Percentiles rank a stretch among this genome's conserved stretches.
Evolutionary conservation across 2,329 filamentous ascomycete species (phyloP).

Genomic region (Talaromyces sp.): DNA sequence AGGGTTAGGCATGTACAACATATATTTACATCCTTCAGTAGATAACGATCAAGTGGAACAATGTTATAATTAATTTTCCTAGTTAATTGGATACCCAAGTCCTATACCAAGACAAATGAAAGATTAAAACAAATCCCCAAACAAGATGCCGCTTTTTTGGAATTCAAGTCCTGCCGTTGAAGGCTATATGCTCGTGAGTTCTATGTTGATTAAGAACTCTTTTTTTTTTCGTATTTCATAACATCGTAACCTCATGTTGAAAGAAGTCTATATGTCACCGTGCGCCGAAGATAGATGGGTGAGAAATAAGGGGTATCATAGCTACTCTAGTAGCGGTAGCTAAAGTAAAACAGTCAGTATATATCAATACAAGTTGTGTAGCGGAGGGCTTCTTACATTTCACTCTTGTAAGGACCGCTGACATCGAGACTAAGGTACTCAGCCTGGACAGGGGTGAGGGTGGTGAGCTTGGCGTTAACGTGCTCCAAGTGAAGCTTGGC

Average conservation of each 20-base stretch:
- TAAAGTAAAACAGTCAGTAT: slow-evolving; percentile 21
- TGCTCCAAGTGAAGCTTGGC: slow-evolving; percentile 88
- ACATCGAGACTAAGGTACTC: slow-evolving; percentile 85
- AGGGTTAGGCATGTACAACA: background rate
- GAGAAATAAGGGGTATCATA: slow-evolving; percentile 14
- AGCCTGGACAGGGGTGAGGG: slow-evolving; percentile 77
- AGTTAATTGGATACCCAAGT: slow-evolving; percentile 1
- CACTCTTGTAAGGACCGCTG: slow-evolving; percentile 93
- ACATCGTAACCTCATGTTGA: slow-evolving; percentile 57
- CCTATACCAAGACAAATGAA: slow-evolving; percentile 6
- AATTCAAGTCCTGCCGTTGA: slow-evolving; percentile 50
- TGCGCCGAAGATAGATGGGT: slow-evolving; percentile 26
- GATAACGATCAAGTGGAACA: background rate
- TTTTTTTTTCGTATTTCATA: slow-evolving; percentile 44
- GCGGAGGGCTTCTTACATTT: slow-evolving; percentile 58
- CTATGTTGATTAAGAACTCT: slow-evolving; percentile 36
- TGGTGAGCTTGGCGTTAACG: slow-evolving; percentile 89
- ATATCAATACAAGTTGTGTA: background rate
- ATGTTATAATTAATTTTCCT: background rate
- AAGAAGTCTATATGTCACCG: slow-evolving; percentile 39
- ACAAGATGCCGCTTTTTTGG: slow-evolving; percentile 29
- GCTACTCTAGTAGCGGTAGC: slow-evolving; percentile 61
- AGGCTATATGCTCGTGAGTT: slow-evolving; percentile 51
- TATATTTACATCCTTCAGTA: background rate
- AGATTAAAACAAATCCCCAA: slow-evolving; percentile 21